Conservation (phyloP, 495 filamentous ascomycete genomes). For the Hyaloscypha variabilis region DNA sequence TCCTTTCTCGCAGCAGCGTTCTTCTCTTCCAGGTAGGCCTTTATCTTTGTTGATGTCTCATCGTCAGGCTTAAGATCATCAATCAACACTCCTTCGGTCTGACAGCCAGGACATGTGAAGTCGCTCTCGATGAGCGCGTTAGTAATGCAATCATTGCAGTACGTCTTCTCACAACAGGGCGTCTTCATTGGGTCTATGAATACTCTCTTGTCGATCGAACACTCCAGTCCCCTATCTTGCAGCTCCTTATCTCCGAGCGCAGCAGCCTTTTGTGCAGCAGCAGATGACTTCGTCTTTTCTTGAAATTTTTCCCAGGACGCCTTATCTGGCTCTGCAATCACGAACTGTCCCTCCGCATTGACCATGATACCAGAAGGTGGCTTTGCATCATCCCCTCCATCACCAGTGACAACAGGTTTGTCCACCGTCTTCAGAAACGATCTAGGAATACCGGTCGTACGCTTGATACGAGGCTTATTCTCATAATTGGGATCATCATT, state of each 20-base stretch:
- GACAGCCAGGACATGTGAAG: slow-evolving; percentile 91
- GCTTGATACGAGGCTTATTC: slow-evolving; percentile 85
- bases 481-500: slow-evolving; percentile 97
- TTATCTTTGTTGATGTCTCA: slow-evolving; percentile 74
- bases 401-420: slow-evolving; percentile 75
- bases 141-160: slow-evolving; percentile 98
- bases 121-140: slow-evolving; percentile 97
- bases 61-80: slow-evolving; percentile 87
- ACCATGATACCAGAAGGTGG: slow-evolving; percentile 90
- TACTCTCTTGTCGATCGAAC: slow-evolving; percentile 92
- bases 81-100: slow-evolving; percentile 85
- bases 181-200: slow-evolving; percentile 98
- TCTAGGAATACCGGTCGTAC: slow-evolving; percentile 93
- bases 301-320: slow-evolving; percentile 96
- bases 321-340: slow-evolving; percentile 92
- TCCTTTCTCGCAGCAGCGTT: slow-evolving; percentile 51
- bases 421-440: slow-evolving; percentile 93
- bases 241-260: slow-evolving; percentile 77
- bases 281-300: slow-evolving; percentile 83
- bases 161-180: slow-evolving; percentile 95
- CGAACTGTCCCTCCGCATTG: slow-evolving; percentile 95
- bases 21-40: slow-evolving; percentile 75
- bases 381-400: slow-evolving; percentile 75
- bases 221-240: slow-evolving; percentile 85
- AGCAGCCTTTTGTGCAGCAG: slow-evolving; percentile 73